Conservation (phyloP, 78 protist genomes). For the Acrasis kona region DNA sequence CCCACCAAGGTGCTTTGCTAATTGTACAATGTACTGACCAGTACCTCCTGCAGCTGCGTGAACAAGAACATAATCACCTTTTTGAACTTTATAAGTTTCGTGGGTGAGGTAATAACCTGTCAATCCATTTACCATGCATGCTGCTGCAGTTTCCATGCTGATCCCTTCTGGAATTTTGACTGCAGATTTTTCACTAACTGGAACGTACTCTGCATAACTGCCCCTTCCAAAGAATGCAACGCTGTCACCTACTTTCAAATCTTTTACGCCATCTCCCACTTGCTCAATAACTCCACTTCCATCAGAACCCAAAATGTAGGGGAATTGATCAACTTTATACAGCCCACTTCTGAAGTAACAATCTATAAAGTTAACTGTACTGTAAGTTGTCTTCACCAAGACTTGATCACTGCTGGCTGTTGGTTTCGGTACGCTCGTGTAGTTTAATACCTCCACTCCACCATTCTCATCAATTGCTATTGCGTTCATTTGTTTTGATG, state of each 20-base stretch:
- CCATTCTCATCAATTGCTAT: too few species aligned
- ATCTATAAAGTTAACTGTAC: too few species aligned
- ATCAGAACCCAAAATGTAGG: slow-evolving; percentile 47
- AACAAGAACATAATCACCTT: slow-evolving; percentile 34
- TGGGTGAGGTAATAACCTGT: slow-evolving; percentile 56
- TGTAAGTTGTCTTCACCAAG: too few species aligned
- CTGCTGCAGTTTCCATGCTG: slow-evolving; percentile 33
- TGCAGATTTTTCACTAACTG: neutral
- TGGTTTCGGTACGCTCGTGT: too few species aligned
- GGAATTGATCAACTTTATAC: slow-evolving; percentile 1
- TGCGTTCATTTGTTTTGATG: too few species aligned
- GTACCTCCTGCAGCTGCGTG: slow-evolving; percentile 81
- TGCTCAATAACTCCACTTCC: slow-evolving; percentile 45
- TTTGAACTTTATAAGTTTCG: slow-evolving; percentile 8
- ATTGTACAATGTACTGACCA: slow-evolving; percentile 45
- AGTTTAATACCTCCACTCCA: too few species aligned
- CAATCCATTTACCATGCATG: slow-evolving; percentile 52
- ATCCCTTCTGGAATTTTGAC: slow-evolving; percentile 21
- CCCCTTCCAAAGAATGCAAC: slow-evolving; percentile 32
- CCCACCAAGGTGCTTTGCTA: slow-evolving; percentile 42
- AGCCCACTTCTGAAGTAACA: slow-evolving; percentile 5
- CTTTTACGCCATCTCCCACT: slow-evolving; percentile 28
- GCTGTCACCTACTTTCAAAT: slow-evolving; percentile 29
- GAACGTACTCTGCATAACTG: slow-evolving; percentile 30
- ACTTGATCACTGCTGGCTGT: too few species aligned